Conservation (phyloP, 345 rosid genomes). For the Balakata baccata region DNA sequence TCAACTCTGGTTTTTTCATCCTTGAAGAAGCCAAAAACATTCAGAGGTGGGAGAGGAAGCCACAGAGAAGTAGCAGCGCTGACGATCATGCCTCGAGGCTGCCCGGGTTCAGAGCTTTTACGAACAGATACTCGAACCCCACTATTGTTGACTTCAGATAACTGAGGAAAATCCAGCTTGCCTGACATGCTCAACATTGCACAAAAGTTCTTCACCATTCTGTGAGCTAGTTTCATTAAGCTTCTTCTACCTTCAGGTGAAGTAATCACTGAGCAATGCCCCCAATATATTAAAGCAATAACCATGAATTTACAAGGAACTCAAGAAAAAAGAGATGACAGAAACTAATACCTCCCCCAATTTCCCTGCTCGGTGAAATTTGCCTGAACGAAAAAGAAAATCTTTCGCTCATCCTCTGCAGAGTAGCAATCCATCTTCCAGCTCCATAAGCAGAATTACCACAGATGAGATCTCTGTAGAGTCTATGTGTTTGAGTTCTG, state of each 20-base stretch:
- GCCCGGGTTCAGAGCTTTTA: conserved; percentile 37
- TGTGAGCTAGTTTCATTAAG: conserved; percentile 53
- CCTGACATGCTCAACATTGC: conserved; percentile 49
- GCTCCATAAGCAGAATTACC: conserved; percentile 55
- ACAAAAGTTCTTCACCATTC: conserved; percentile 63
- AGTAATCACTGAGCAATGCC: conserved; percentile 22
- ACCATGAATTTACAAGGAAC: too few relatives aligned
- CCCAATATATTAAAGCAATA: not conserved
- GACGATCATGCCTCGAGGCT: conserved; percentile 47
- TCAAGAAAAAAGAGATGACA: not conserved
- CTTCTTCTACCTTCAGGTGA: conserved; percentile 37
- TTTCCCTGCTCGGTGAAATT: conserved; percentile 19
- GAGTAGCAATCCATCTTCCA: conserved; percentile 51
- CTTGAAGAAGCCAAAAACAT: conserved; percentile 44
- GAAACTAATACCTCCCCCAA: conserved; percentile 36
- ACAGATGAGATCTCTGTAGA: conserved; percentile 46
- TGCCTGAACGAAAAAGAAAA: conserved; percentile 24
- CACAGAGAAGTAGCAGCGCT: conserved; percentile 62
- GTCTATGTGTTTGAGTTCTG: conserved; percentile 42
- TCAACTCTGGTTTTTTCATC: conserved; percentile 37
- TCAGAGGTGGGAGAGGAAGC: conserved; percentile 45
- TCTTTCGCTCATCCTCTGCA: conserved; percentile 65
- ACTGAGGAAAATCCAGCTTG: conserved; percentile 43
- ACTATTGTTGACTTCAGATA: conserved; percentile 37
- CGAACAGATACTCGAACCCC: conserved; percentile 59